Evolutionary conservation across 2,329 filamentous ascomycete genomes (phyloP).

Genomic region (Colletotrichum tanaceti): DNA sequence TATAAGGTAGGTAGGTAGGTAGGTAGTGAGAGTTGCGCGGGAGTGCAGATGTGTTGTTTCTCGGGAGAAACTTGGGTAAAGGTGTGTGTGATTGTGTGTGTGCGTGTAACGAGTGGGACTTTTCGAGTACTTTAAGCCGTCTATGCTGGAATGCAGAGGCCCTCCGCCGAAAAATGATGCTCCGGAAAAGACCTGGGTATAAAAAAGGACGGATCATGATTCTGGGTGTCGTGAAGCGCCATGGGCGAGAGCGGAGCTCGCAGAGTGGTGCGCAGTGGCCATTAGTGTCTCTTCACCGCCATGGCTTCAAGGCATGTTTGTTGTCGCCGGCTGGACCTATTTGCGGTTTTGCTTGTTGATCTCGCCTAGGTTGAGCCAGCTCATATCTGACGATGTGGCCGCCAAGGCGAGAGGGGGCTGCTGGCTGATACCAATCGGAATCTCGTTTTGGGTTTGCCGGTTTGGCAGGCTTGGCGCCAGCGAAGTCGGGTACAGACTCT

Average conservation of each 20-base stretch:
- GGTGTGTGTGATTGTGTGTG: slow-evolving; percentile 9
- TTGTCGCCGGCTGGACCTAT: slow-evolving; percentile 11
- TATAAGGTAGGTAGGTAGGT: neutral
- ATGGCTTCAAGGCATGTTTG: slow-evolving; percentile 28
- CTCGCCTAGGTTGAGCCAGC: slow-evolving; percentile 80
- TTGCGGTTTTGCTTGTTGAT: slow-evolving; percentile 41
- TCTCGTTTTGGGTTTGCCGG: slow-evolving; percentile 44
- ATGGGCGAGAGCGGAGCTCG: slow-evolving; percentile 37
- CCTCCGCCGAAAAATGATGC: slow-evolving; percentile 40
- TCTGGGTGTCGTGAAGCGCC: slow-evolving; percentile 40
- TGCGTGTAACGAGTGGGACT: slow-evolving; percentile 38
- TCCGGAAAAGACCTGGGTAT: slow-evolving; percentile 43
- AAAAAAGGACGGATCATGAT: slow-evolving; percentile 43
- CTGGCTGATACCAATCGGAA: slow-evolving; percentile 54
- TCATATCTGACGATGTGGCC: slow-evolving; percentile 74
- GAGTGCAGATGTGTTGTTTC: slow-evolving; percentile 16
- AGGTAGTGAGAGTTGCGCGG: neutral
- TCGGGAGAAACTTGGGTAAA: slow-evolving; percentile 20
- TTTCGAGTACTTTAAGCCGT: slow-evolving; percentile 41
- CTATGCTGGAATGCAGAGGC: slow-evolving; percentile 40
- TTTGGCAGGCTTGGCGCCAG: slow-evolving; percentile 52
- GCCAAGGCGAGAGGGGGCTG: slow-evolving; percentile 65
- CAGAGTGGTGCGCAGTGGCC: slow-evolving; percentile 24
- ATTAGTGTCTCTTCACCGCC: slow-evolving; percentile 35
- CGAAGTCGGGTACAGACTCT: slow-evolving; percentile 57